These are phyloP conservation scores for Halophytophthora batemanensis DNA, from an alignment of 352 stramenopile genomes.

Conservation along the genomic window DNA sequence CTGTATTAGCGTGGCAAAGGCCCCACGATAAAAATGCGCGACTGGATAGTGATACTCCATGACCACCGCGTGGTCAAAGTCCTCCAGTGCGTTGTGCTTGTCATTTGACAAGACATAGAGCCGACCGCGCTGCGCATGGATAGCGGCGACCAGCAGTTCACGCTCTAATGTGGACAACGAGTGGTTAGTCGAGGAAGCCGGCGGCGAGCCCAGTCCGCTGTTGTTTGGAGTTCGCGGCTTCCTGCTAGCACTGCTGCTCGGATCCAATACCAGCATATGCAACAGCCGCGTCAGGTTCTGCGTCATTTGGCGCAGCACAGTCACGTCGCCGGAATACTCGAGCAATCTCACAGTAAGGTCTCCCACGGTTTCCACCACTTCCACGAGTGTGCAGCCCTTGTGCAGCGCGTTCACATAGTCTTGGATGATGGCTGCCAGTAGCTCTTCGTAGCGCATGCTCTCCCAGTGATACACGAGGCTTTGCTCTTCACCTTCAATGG, in stretches of 20 bases:
- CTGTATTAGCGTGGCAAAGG: slow-evolving; percentile 47
- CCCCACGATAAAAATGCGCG: slow-evolving; percentile 74
- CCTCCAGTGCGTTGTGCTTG: slow-evolving; percentile 33
- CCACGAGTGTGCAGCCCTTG: slow-evolving; percentile 66
- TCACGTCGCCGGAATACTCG: slow-evolving; percentile 60
- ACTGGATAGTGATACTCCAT: slow-evolving; percentile 81
- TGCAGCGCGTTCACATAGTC: slow-evolving; percentile 72
- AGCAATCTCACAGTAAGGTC: slow-evolving; percentile 64
- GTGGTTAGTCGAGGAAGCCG: slow-evolving; percentile 1
- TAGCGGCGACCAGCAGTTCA: slow-evolving; percentile 50
- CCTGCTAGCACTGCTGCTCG: slow-evolving; percentile 26
- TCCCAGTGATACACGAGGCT: slow-evolving; percentile 66
- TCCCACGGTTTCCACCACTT: slow-evolving; percentile 73
- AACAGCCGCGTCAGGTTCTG: slow-evolving; percentile 59
- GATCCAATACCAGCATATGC: slow-evolving; percentile 41
- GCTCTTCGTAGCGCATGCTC: slow-evolving; percentile 60
- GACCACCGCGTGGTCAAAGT: slow-evolving; percentile 74
- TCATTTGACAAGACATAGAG: slow-evolving; percentile 63
- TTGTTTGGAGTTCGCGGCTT: slow-evolving; percentile 8
- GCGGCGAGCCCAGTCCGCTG: slow-evolving; percentile 12
- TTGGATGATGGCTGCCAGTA: slow-evolving; percentile 63
- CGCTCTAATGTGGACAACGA: slow-evolving; percentile 35
- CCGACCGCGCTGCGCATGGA: slow-evolving; percentile 61
- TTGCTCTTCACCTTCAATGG: slow-evolving; percentile 62
- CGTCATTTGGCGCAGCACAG: slow-evolving; percentile 60